Percentiles rank a stretch among this genome's conserved stretches.
Evolutionary conservation across 305 asterid genomes (phyloP).

Genomic region (Solanum hybrid): DNA sequence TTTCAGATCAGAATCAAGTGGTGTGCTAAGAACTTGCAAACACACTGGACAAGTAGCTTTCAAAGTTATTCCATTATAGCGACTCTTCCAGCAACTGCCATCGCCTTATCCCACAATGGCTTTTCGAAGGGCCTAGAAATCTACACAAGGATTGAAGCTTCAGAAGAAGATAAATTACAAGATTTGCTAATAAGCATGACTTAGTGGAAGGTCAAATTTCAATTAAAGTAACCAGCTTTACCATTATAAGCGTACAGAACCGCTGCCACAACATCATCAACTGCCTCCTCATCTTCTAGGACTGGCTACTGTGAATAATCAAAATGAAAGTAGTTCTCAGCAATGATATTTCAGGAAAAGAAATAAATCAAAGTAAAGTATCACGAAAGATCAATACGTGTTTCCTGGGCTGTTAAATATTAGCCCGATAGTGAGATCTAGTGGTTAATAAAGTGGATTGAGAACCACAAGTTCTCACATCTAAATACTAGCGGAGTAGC

Average conservation of each 20-base stretch:
- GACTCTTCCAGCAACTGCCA: slow-evolving; percentile 70
- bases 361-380: neutral
- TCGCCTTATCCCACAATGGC: slow-evolving; percentile 55
- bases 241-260: slow-evolving; percentile 41
- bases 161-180: neutral
- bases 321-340: neutral
- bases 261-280: slow-evolving; percentile 37
- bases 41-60: slow-evolving; percentile 76
- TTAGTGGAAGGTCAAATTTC: neutral
- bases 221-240: neutral
- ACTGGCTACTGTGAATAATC: neutral
- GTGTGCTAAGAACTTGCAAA: slow-evolving; percentile 24
- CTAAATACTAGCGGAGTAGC: neutral
- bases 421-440: neutral
- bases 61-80: slow-evolving; percentile 22
- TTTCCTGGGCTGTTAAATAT: neutral
- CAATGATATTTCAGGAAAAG: neutral
- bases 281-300: slow-evolving; percentile 27
- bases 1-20: slow-evolving; percentile 31
- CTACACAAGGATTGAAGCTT: slow-evolving; percentile 21
- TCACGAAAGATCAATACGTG: neutral
- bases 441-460: neutral
- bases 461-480: neutral
- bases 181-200: neutral
- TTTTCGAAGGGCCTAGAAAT: slow-evolving; percentile 18